A percentile compares a stretch with the other conserved stretches of the same genome.
Evolutionary conservation across 805 yeast species (phyloP).

Genomic region (Pichia pseudocactophila): DNA sequence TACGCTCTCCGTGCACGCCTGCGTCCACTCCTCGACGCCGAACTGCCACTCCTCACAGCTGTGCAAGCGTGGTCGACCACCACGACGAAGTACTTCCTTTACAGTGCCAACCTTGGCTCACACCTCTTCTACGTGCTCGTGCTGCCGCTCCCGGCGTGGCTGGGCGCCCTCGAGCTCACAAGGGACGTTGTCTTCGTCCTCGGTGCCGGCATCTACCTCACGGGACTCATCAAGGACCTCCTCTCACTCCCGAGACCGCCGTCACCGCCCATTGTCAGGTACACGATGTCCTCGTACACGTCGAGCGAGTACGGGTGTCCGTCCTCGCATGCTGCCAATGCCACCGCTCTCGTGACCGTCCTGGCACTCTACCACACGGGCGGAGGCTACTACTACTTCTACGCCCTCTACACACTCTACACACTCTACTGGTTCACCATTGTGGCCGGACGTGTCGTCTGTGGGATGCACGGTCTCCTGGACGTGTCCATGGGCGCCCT

Average conservation of each 20-base stretch:
- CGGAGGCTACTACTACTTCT: background rate
- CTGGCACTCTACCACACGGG: slow-evolving; percentile 21
- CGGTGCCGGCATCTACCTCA: slow-evolving; percentile 62
- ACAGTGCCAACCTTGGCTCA: slow-evolving; percentile 83
- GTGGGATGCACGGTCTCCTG: slow-evolving; percentile 94
- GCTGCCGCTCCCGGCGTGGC: slow-evolving; percentile 82
- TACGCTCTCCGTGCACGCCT: slow-evolving; percentile 44
- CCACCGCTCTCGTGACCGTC: slow-evolving; percentile 67
- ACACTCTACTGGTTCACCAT: slow-evolving; percentile 52
- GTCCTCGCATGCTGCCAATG: slow-evolving; percentile 89
- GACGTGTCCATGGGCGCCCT: slow-evolving; percentile 62
- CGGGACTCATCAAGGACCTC: slow-evolving; percentile 75
- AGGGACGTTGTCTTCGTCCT: slow-evolving; percentile 52
- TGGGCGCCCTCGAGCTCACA: slow-evolving; percentile 49
- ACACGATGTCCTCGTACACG: slow-evolving; percentile 86
- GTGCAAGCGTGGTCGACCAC: slow-evolving; percentile 45
- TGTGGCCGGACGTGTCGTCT: slow-evolving; percentile 75
- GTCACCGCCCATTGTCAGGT: slow-evolving; percentile 84
- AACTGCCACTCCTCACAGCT: slow-evolving; percentile 48
- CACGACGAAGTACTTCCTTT: slow-evolving; percentile 71
- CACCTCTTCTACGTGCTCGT: slow-evolving; percentile 89
- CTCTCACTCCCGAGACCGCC: slow-evolving; percentile 87
- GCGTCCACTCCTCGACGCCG: slow-evolving; percentile 50
- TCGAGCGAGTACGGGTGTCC: slow-evolving; percentile 94
- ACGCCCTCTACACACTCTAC: slow-evolving; percentile 30